A percentile compares a stretch with the other conserved stretches of the same genome.
Evolutionary conservation across 148 eudicot genomes (phyloP).

Genomic region (Spergularia marina): DNA sequence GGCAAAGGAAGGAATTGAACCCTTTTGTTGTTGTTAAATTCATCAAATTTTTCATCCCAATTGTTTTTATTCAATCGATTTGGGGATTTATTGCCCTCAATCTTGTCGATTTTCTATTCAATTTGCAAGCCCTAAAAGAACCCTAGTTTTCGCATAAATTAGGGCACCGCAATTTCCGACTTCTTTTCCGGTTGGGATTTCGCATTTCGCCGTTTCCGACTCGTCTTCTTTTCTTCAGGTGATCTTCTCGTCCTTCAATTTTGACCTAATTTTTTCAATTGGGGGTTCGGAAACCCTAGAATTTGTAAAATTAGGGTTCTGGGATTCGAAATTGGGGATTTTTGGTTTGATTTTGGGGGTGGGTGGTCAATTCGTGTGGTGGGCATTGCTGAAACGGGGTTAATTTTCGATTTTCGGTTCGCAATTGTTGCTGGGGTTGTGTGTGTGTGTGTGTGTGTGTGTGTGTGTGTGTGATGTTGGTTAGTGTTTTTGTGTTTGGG

Average conservation of each 20-base stretch:
- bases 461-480: not conserved
- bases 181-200: constrained; percentile 3
- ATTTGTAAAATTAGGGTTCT: constrained; percentile 27
- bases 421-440: constrained; percentile 22
- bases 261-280: constrained; percentile 28
- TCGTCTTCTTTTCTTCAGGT: constrained; percentile 25
- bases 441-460: constrained; percentile 15
- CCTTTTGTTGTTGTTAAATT: constrained; percentile 1
- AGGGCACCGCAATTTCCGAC: constrained; percentile 22
- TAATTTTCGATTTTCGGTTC: not conserved
- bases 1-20: constrained; percentile 3
- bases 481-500: constrained; percentile 8
- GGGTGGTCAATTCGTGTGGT: constrained; percentile 11
- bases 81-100: not conserved
- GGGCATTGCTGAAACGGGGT: constrained; percentile 2
- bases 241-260: constrained; percentile 32
- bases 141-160: constrained; percentile 21
- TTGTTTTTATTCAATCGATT: constrained; percentile 17
- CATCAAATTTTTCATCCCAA: constrained; percentile 6
- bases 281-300: constrained; percentile 31
- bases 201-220: constrained; percentile 13
- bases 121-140: constrained; percentile 30
- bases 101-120: constrained; percentile 12
- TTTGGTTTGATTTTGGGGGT: constrained; percentile 8
- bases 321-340: constrained; percentile 10